A percentile compares a stretch with the other conserved stretches of the same genome.
phyloP scores from a whole-genome alignment of 441 rosid species.

The Brassica hybrid region DNA sequence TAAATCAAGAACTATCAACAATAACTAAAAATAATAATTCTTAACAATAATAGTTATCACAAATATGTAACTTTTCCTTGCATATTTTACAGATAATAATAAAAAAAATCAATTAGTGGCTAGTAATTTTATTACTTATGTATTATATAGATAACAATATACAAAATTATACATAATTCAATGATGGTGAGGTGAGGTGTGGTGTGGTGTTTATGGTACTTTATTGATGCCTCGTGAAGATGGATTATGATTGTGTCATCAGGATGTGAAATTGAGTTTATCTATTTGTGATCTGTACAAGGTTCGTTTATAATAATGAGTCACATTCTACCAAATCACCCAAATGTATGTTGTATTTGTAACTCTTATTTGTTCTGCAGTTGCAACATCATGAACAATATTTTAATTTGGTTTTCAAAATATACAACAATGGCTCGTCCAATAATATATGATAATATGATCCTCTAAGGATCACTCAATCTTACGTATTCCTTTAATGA shows the following conservation, averaged over 20 bases:
- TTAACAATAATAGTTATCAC: too few relatives aligned
- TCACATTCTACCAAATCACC: background rate
- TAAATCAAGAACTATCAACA: too few relatives aligned
- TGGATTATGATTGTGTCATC: constrained; percentile 22
- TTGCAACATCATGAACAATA: constrained; percentile 23
- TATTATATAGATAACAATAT: too few relatives aligned
- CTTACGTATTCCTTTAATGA: constrained; percentile 33
- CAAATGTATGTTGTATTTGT: background rate
- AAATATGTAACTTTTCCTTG: too few relatives aligned
- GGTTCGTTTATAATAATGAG: background rate
- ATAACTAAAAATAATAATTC: too few relatives aligned
- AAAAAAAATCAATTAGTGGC: too few relatives aligned
- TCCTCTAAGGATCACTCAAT: constrained; percentile 23
- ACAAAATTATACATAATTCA: too few relatives aligned
- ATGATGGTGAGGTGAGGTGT: constrained; percentile 17
- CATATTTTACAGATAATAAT: too few relatives aligned
- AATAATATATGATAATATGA: constrained; percentile 18
- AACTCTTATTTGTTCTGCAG: background rate
- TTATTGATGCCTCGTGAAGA: constrained; percentile 10
- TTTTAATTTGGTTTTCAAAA: constrained; percentile 23
- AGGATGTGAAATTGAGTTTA: constrained; percentile 17
- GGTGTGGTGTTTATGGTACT: constrained; percentile 2
- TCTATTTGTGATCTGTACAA: background rate
- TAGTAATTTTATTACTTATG: too few relatives aligned
- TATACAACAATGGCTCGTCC: constrained; percentile 23